Percentiles rank a stretch among this genome's conserved stretches.
These are phyloP conservation scores for Backusella circina DNA, from an alignment of 192 early-diverging fungal species.

Conservation along the genomic window DNA sequence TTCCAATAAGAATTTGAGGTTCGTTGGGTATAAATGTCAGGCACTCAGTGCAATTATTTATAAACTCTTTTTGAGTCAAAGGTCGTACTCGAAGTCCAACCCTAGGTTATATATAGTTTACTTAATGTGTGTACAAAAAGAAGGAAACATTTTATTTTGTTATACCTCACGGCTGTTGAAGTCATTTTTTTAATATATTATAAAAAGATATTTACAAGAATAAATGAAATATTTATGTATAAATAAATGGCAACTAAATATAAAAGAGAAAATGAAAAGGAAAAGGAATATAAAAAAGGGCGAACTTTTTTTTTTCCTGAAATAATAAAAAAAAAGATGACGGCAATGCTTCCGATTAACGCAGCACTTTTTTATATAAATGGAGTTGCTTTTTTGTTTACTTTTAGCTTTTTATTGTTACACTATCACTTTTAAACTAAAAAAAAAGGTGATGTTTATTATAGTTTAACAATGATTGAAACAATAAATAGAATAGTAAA, in stretches of 20 bases:
- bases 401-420: neutral
- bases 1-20: constrained; percentile 62
- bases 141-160: neutral
- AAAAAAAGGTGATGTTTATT: neutral
- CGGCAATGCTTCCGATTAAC: neutral
- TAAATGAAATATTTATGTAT: neutral
- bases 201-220: neutral
- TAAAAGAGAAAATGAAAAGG: neutral
- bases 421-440: neutral
- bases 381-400: neutral
- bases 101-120: constrained; percentile 24
- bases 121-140: neutral
- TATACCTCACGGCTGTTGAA: constrained; percentile 40
- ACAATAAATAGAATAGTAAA: neutral
- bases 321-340: constrained; percentile 11
- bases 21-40: constrained; percentile 54
- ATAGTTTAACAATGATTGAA: neutral
- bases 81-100: constrained; percentile 83
- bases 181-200: constrained; percentile 17
- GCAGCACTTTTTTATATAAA: neutral
- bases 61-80: constrained; percentile 67
- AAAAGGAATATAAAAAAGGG: neutral
- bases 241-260: constrained; percentile 8
- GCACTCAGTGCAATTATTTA: constrained; percentile 58
- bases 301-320: neutral